Percentiles rank a stretch among this genome's conserved stretches.
Conservation (phyloP, 148 eudicot species). For the Camellia lanceoleosa region DNA sequence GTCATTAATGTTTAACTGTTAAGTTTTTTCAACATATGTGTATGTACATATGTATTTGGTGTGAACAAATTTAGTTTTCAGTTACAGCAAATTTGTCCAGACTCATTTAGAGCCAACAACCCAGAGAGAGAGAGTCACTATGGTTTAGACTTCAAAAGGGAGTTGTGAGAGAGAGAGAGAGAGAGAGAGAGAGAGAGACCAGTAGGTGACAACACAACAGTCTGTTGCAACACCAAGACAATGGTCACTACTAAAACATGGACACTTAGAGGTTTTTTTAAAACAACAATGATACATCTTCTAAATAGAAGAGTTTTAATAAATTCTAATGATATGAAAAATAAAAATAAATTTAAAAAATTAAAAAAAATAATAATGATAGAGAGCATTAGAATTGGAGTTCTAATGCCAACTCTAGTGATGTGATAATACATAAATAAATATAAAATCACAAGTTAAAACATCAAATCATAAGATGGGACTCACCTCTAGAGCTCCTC, state of each 20-base stretch:
- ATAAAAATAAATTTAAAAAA: too few relatives aligned
- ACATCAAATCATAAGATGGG: too few relatives aligned
- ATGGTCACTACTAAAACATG: background rate
- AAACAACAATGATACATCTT: too few relatives aligned
- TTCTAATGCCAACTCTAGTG: too few relatives aligned
- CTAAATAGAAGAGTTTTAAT: too few relatives aligned
- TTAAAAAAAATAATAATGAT: too few relatives aligned
- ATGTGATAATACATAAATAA: too few relatives aligned
- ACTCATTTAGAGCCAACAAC: constrained; percentile 11
- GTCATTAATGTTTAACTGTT: too few relatives aligned
- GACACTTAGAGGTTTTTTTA: background rate
- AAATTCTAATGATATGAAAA: too few relatives aligned
- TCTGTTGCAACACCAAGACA: background rate
- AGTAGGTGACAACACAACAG: constrained; percentile 3
- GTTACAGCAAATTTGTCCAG: constrained; percentile 12
- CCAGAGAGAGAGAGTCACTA: background rate
- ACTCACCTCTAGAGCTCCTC: too few relatives aligned
- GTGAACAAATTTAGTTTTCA: background rate
- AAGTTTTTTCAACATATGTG: background rate
- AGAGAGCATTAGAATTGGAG: too few relatives aligned
- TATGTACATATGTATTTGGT: background rate
- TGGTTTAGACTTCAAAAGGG: background rate
- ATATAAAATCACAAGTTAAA: too few relatives aligned
- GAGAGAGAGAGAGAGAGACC: background rate
- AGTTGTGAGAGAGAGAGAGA: background rate